phyloP scores from a whole-genome alignment of 2,329 filamentous ascomycete species.

The Sporothrix dimorphospora region DNA sequence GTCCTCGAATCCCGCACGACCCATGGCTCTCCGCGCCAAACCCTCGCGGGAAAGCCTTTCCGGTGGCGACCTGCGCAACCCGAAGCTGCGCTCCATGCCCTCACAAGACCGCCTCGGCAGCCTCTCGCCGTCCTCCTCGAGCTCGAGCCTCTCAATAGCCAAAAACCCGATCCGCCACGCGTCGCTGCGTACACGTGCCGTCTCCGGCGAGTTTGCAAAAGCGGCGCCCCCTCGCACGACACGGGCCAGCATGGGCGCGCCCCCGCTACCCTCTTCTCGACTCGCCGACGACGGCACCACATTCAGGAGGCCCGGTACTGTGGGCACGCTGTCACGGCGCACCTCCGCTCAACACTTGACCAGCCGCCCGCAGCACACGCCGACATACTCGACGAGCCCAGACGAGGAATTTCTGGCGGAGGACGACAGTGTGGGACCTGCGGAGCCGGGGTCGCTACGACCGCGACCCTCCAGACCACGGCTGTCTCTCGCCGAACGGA shows the following conservation, averaged over 20 bases:
- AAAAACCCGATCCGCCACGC: constrained; percentile 26
- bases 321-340: constrained; percentile 29
- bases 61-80: constrained; percentile 43
- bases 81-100: constrained; percentile 47
- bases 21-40: constrained; percentile 31
- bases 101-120: constrained; percentile 46
- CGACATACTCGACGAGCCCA: constrained; percentile 23
- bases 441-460: neutral
- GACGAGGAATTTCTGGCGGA: neutral
- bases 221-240: neutral
- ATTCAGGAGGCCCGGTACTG: constrained; percentile 28
- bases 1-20: neutral
- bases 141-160: constrained; percentile 21
- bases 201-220: constrained; percentile 33
- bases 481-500: constrained; percentile 77
- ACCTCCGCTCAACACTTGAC: constrained; percentile 29
- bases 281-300: constrained; percentile 24
- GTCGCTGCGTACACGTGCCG: constrained; percentile 31
- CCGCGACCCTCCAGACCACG: constrained; percentile 38
- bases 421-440: neutral
- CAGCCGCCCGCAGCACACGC: constrained; percentile 25
- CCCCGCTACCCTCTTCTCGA: constrained; percentile 9
- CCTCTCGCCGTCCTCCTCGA: constrained; percentile 2
- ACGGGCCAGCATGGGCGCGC: constrained; percentile 6
- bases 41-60: constrained; percentile 35